Base-by-base conservation (phyloP, 257 asterid genomes). In the Jasminum sambac region DNA sequence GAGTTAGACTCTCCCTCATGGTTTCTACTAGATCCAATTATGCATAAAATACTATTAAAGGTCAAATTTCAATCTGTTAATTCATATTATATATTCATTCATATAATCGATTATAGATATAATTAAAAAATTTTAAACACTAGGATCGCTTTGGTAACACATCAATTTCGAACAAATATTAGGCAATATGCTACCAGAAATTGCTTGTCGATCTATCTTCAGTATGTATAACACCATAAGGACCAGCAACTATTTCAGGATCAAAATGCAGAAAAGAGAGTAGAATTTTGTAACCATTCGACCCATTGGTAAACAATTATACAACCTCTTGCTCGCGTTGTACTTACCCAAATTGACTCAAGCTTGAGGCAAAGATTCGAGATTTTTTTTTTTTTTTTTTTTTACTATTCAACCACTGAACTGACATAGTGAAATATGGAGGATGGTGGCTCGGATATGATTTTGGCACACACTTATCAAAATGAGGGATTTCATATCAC, bases 301-400 rank as follows among this genome's bases (percentile, higher is more conserved):
- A 87, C 87, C 99, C 97, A 94, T 71, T 84, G 89, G 80, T 94
- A n/a, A n/a, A n/a, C n/a, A n/a, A n/a, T n/a, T 94, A 91, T 68
- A 94, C 71, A 78, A 94, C 87, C 77, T 94, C 97, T 73, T 87
- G 92, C 63, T 92, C 93, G 24, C 78, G 77, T 75, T 85, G 95
- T 44, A 89, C 88, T 65, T 83, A n/a, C 70, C 96, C 97, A 91
- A 74, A 91, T 85, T 10, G 85, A 83, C 80, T 94, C 96, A 42
- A 94, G 95, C 85, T 80, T 79, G 67, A 58, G 40, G 79, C 97
- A 94, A 44, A 94, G 80, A 73, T 80, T 70, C 24, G 95, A 89
- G 25, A 94, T 83, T 70, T 81, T n/a, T n/a, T n/a, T n/a, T n/a
- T n/a, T n/a, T n/a, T n/a, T n/a, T n/a, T n/a, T n/a, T n/a, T 83